These are phyloP conservation scores for Caryopteris hybrid DNA, from an alignment of 305 asterid genomes.

Conservation along the genomic window DNA sequence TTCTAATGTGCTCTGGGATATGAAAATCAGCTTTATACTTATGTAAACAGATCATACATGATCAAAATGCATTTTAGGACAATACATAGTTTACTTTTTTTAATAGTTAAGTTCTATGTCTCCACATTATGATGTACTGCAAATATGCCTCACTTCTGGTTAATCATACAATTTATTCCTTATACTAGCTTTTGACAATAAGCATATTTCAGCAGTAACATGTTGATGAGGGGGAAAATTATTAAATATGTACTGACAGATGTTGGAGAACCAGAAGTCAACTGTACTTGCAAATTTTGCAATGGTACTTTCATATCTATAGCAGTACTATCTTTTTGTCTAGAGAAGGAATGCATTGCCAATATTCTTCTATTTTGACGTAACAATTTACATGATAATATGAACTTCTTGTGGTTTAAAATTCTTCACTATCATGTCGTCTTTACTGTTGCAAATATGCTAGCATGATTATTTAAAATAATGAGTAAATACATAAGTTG, in stretches of 20 bases:
- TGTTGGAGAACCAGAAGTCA: slow-evolving; percentile 32
- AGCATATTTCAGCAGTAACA: not conserved
- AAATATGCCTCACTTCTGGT: not conserved
- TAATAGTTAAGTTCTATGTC: not conserved
- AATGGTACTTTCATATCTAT: slow-evolving; percentile 14
- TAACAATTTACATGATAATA: not conserved
- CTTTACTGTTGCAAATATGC: not conserved
- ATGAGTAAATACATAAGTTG: not conserved
- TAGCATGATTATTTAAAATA: not conserved
- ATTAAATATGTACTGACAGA: slow-evolving; percentile 19
- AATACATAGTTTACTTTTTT: not conserved
- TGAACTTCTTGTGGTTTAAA: not conserved
- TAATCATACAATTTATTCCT: not conserved
- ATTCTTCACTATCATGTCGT: not conserved
- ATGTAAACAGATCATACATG: too few species aligned
- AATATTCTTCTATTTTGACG: not conserved
- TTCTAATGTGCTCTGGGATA: not conserved
- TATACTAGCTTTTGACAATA: slow-evolving; percentile 8
- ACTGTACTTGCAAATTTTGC: slow-evolving; percentile 38
- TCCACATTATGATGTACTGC: not conserved
- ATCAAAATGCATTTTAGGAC: too few species aligned
- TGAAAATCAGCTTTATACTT: not conserved
- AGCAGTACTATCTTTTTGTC: slow-evolving; percentile 1
- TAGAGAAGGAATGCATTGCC: not conserved
- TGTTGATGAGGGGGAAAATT: not conserved